Conservation (phyloP, 257 asterid genomes). For the Verbena officinalis region DNA sequence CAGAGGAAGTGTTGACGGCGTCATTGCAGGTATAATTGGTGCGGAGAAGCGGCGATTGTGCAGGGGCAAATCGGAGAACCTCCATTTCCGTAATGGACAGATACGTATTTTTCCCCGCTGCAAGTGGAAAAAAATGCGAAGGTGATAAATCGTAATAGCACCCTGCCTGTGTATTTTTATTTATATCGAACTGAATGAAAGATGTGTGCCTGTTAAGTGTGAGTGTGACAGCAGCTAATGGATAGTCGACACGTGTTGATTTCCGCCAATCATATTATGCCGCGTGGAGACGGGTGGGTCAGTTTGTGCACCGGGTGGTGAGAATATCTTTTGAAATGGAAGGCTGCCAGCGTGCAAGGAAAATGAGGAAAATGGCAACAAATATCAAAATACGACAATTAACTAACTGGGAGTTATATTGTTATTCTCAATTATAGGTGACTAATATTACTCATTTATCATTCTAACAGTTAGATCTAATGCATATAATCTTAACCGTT, state of each 20-base stretch:
- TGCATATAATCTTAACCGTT: too few relatives aligned
- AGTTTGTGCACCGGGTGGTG: background rate
- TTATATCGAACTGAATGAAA: background rate
- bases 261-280: background rate
- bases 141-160: background rate
- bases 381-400: too few relatives aligned
- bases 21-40: constrained; percentile 38
- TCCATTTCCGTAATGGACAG: constrained; percentile 39
- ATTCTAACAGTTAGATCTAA: too few relatives aligned
- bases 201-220: background rate
- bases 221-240: constrained; percentile 8
- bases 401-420: too few relatives aligned
- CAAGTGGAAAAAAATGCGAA: constrained; percentile 18
- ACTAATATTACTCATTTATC: too few relatives aligned
- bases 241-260: background rate
- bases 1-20: constrained; percentile 29
- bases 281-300: constrained; percentile 15
- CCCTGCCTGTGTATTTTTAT: background rate
- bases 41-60: constrained; percentile 37
- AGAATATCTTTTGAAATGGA: background rate
- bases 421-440: too few relatives aligned
- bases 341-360: background rate
- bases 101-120: background rate
- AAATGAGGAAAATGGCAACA: background rate
- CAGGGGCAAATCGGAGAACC: constrained; percentile 42